Evolutionary conservation across 2,329 filamentous ascomycete genomes (phyloP), one percentile per base, ranked within the genome.

Genomic region (Calonectria montana): DNA sequence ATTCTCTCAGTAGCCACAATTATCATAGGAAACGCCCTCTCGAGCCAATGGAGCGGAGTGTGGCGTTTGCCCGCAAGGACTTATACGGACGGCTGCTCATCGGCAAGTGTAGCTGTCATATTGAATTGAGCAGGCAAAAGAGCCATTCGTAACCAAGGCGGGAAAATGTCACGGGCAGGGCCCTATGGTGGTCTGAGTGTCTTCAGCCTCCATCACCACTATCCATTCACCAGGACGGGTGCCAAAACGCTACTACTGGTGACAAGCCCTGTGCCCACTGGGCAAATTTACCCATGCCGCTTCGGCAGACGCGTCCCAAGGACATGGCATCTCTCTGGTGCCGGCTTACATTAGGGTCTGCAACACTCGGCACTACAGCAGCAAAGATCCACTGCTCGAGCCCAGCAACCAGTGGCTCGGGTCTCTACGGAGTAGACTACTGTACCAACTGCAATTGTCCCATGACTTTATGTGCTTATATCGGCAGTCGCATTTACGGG

Each of bases 401-500:
- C 57, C 55, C 71, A 29, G 31, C 50, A 67, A 67, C 70, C 70
- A 67, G 62, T 45, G 27, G 48, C 45, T 66, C 64, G 70, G 66
- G 57, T 41, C 45, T 55, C 25, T 35, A 57, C 53, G 53, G 31
- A 57, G 53, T 13, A 57, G 53, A n/a, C 29, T 57, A 57, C 50
- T 37, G 29, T 35, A 55, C 29, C 27, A 21, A 13, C 53, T 37
- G 53, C 41, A 43, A 15, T 43, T 43, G 41, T 37, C 31, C 29
- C 53, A 23, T 12, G n/a, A n/a, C 27, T 21, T 37, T 35, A n/a
- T 37, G 53, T 57, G 53, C 31, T 31, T 57, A 37, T 37, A 37
- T 37, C n/a, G 53, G 53, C 53, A 37, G 18, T 37, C 53, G 53
- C 53, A 57, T 57, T 5, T 37, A 57, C 31, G 10, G n/a, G 18